Base-by-base conservation (phyloP, 2,329 filamentous ascomycete genomes). In the Biscogniauxia sp. region DNA sequence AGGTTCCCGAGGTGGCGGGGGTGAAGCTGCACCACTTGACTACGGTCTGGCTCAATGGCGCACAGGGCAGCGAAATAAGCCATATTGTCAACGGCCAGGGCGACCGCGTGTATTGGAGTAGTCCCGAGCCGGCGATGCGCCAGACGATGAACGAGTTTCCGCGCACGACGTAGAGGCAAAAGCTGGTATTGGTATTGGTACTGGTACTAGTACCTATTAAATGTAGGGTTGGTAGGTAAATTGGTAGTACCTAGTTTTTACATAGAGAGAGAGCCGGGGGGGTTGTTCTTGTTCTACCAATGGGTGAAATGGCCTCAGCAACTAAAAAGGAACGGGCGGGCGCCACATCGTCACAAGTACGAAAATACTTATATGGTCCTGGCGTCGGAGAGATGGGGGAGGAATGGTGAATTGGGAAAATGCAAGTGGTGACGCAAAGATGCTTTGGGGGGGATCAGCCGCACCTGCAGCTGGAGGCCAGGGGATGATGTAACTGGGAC, bases 11-110 rank as follows among this genome's bases (percentile, higher is more conserved):
- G 7, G 51, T 25, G 23, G 63, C 64, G 15, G 68, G 66, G 15
- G 69, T 73, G 15, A 70, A 65, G 51, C 26, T 74, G 51, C 71
- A 72, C 41, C 72, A 73, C 41, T 55, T 74, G 59, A 74, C 72
- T 1, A 74, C 68, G 1, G 66, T 74, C 4, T 74, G 72, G 72
- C 62, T 74, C 19, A 73, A 64, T 1, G 72, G 72, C 5, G 62
- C 58, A 23, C 53, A 65, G 1, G 72, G 72, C 7, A 73, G 71
- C 54, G 72, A 74, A 60, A 73, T 74, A 49, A 69, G 60, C 20
- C 72, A 74, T 52, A 66, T 74, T 9, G 64, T 73, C 8, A 74
- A 74, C 52, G 72, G 72, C 2, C 32, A 25, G 23, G 72, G 72
- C 37, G 66, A 53, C 1, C 64, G 68, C 9, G 72, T 74, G 7